Evolutionary conservation across 768 basidiomycete species (phyloP).

Genomic region (Tubosaeta sp.): DNA sequence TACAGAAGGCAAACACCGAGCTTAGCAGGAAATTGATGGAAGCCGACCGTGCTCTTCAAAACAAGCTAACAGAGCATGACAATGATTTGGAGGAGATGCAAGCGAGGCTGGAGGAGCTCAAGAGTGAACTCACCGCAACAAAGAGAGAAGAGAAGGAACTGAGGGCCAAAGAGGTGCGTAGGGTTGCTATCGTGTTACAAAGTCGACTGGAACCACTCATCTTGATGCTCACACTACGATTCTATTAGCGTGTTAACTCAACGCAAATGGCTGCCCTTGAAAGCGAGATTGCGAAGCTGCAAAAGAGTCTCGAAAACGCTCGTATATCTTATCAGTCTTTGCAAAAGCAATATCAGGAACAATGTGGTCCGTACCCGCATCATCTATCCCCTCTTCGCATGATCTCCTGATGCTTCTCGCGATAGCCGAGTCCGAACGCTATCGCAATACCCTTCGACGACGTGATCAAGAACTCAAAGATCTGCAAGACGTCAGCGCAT

Average conservation of each 20-base stretch:
- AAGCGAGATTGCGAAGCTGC: slow-evolving; percentile 71
- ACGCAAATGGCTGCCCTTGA: slow-evolving; percentile 70
- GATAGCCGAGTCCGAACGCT: slow-evolving; percentile 71
- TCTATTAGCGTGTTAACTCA: slow-evolving; percentile 53
- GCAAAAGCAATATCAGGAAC: slow-evolving; percentile 87
- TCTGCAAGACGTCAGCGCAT: slow-evolving; percentile 52
- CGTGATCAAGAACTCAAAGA: slow-evolving; percentile 72
- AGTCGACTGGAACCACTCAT: background rate
- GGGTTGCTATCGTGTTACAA: slow-evolving; percentile 2
- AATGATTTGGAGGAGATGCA: slow-evolving; percentile 81
- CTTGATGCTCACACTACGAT: slow-evolving; percentile 7
- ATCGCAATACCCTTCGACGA: slow-evolving; percentile 67
- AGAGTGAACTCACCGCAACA: slow-evolving; percentile 69
- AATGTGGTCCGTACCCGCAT: slow-evolving; percentile 57
- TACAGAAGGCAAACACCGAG: slow-evolving; percentile 72
- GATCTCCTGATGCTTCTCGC: background rate
- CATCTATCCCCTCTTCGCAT: background rate
- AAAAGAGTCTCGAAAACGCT: slow-evolving; percentile 69
- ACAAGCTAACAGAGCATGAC: slow-evolving; percentile 73
- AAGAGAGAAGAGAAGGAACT: slow-evolving; percentile 94
- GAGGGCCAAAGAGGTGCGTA: slow-evolving; percentile 73
- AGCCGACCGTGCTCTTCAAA: slow-evolving; percentile 62
- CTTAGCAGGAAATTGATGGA: slow-evolving; percentile 73
- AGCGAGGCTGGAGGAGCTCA: slow-evolving; percentile 68
- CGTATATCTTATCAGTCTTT: slow-evolving; percentile 69